Evolutionary conservation across 2,329 filamentous ascomycete species (phyloP).

Genomic region (Monilinia aucupariae): DNA sequence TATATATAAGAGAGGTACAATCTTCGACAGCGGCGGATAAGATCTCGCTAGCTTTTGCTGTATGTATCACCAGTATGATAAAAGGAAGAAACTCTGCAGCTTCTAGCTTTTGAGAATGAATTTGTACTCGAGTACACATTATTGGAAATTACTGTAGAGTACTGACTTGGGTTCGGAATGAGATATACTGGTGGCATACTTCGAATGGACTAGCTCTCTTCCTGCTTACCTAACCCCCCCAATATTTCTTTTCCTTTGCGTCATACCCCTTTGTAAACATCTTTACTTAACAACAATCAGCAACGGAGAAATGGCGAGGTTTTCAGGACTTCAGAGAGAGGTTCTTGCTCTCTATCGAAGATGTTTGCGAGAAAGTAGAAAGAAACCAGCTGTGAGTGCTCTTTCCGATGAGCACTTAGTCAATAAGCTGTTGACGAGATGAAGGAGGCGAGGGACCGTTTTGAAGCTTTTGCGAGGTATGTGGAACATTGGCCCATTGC

Average conservation of each 20-base stretch:
- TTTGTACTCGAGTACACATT: too few relatives aligned
- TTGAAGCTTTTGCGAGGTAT: conserved; percentile 59
- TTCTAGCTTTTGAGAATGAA: too few relatives aligned
- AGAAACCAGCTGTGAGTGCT: conserved; percentile 65
- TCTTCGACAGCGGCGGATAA: too few relatives aligned
- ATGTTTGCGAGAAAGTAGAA: conserved; percentile 74
- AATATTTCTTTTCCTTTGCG: conserved; percentile 1
- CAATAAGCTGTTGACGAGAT: neutral
- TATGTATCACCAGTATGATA: too few relatives aligned
- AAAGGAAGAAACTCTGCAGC: too few relatives aligned
- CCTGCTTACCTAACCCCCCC: neutral
- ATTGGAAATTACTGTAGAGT: too few relatives aligned
- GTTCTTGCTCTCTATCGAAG: conserved; percentile 80
- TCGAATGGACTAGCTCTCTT: too few relatives aligned
- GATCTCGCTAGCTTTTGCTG: too few relatives aligned
- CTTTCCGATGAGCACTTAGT: neutral
- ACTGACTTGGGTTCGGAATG: too few relatives aligned
- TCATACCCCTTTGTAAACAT: neutral
- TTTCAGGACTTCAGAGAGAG: conserved; percentile 86
- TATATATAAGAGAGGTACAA: too few relatives aligned
- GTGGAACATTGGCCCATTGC: conserved; percentile 21
- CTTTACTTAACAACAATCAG: neutral
- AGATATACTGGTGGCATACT: too few relatives aligned
- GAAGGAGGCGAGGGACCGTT: conserved; percentile 54
- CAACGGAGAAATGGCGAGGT: conserved; percentile 37